Evolutionary conservation across 805 yeast genomes (phyloP), one percentile per base, ranked within the genome.

Genomic region (Tetrapisispora iriomotensis): DNA sequence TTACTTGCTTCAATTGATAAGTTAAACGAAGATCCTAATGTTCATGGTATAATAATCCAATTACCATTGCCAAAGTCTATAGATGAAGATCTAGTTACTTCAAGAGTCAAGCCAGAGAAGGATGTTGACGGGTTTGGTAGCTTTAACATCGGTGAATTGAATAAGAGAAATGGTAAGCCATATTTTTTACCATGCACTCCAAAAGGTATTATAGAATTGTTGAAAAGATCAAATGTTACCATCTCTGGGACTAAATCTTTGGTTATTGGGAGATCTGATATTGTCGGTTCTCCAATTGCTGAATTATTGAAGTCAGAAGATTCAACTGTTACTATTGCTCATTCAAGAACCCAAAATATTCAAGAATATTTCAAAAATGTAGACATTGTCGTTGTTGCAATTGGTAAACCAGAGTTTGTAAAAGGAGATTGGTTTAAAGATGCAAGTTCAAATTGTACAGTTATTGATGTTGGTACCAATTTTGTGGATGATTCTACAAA

Each of bases 111-210:
- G 9, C 74, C 83, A 13, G 77, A 72, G 32, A 90, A 90, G 65
- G 98, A 90, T 54, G 95, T 92, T 34, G 98, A 90, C 61, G 98
- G 98, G 2, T 92, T 90, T 54, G 92, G 88, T 31, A 77, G 87
- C 40, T 72, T 70, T 53, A 92, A 92, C 60, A 78, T 85, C 41
- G 97, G 96, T 44, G 96, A 90, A 57, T 71, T 90, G 43, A 75
- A 88, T 50, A 86, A 87, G 63, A 77, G 83, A 49, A 85, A 85
- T 38, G 96, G 96, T 18, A 58, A 67, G 27, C 95, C 96, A 24
- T 64, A 67, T 44, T 88, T 86, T 62, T 70, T 80, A 47, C 97
- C 98, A 26, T 90, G 97, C 66, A 90, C 98, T 22, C 98, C 98
- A 40, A 78, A 80, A 64, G 98, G 98, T 42, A 76, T 87, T 52